Conservation (phyloP, 208 protist species). For the Leishmania mexicana region DNA sequence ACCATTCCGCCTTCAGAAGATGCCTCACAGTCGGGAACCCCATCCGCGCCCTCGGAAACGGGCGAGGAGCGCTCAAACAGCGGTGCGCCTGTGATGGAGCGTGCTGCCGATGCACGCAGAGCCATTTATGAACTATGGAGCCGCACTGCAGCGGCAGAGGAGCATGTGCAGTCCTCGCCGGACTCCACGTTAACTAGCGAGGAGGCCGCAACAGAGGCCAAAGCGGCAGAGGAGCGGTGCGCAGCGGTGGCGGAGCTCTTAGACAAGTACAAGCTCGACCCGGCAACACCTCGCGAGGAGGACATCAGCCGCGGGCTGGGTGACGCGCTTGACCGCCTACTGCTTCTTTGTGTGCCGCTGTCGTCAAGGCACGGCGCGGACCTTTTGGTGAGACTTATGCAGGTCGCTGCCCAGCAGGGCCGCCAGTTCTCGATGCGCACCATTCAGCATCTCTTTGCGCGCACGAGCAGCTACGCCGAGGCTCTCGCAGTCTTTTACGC, state of each 20-base stretch:
- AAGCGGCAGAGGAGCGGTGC: slow-evolving; percentile 31
- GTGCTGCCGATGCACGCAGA: slow-evolving; percentile 59
- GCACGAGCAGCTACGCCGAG: slow-evolving; percentile 74
- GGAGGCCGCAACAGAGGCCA: slow-evolving; percentile 17
- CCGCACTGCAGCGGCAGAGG: slow-evolving; percentile 12
- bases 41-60: not conserved
- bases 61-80: not conserved
- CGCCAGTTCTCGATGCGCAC: slow-evolving; percentile 78
- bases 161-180: slow-evolving; percentile 14
- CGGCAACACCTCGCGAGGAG: slow-evolving; percentile 62
- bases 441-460: slow-evolving; percentile 89
- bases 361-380: slow-evolving; percentile 36
- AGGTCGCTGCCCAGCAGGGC: slow-evolving; percentile 57
- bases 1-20: not conserved
- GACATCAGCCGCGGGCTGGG: slow-evolving; percentile 82
- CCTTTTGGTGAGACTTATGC: slow-evolving; percentile 64
- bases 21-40: not conserved
- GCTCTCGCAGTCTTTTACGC: slow-evolving; percentile 88
- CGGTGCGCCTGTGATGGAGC: slow-evolving; percentile 57
- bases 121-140: slow-evolving; percentile 81
- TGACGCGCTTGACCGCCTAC: slow-evolving; percentile 83
- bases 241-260: slow-evolving; percentile 37
- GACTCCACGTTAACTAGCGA: slow-evolving; percentile 3
- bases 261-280: slow-evolving; percentile 58
- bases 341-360: slow-evolving; percentile 83